A percentile compares a stretch with the other conserved stretches of the same genome.
Evolutionary conservation across 176 grass and related monocot species (phyloP).

Genomic region (Cenchrus fungigraminus): DNA sequence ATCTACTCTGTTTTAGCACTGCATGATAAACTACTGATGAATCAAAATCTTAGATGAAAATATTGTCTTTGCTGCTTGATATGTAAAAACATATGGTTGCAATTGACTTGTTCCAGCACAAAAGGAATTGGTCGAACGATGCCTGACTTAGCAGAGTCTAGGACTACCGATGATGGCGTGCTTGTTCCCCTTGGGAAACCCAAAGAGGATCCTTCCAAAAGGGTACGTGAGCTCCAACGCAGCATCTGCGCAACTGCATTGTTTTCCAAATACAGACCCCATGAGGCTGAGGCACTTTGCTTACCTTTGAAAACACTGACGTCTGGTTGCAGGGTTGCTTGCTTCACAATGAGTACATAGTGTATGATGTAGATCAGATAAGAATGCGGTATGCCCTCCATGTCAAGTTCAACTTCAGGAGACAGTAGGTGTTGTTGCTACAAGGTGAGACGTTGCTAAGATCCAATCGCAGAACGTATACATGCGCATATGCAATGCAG

Average conservation of each 20-base stretch:
- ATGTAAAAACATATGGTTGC: no score
- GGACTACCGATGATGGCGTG: slow-evolving; percentile 56
- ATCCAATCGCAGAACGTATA: background rate
- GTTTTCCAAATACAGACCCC: background rate
- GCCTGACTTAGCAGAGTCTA: slow-evolving; percentile 55
- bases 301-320: background rate
- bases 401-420: slow-evolving; percentile 77
- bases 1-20: no score
- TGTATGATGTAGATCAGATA: slow-evolving; percentile 90
- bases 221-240: slow-evolving; percentile 26
- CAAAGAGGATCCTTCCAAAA: slow-evolving; percentile 57
- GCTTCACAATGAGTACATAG: slow-evolving; percentile 94
- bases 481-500: background rate
- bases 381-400: slow-evolving; percentile 77
- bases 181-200: slow-evolving; percentile 80
- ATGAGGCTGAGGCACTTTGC: background rate
- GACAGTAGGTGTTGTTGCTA: background rate
- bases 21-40: no score
- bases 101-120: slow-evolving; percentile 3
- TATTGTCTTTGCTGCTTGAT: no score
- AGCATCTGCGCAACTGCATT: background rate
- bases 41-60: no score
- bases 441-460: background rate
- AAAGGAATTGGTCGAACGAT: slow-evolving; percentile 73
- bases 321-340: slow-evolving; percentile 74